phyloP scores from a whole-genome alignment of 2,329 filamentous ascomycete genomes.

The Ophiostoma ulmi region DNA sequence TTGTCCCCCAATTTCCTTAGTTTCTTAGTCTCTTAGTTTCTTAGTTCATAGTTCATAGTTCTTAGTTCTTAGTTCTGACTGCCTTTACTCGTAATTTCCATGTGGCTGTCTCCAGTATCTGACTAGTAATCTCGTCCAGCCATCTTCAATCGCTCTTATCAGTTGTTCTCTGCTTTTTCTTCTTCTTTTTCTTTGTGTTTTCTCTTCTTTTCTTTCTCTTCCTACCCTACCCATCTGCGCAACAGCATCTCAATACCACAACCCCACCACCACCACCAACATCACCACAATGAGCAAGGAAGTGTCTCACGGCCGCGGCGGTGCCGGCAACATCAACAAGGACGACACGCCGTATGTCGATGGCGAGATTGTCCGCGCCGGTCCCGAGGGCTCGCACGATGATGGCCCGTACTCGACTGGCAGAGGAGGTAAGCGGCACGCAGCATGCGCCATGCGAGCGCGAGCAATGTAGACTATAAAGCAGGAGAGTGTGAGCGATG shows the following conservation, averaged over 20 bases:
- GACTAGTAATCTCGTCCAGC: not conserved
- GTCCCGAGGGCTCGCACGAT: constrained; percentile 50
- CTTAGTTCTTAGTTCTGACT: not conserved
- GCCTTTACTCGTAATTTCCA: not conserved
- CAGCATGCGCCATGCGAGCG: not conserved
- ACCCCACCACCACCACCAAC: not conserved
- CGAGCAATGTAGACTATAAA: no score
- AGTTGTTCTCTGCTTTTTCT: not conserved
- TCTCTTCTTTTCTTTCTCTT: constrained; percentile 2
- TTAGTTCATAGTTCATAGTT: not conserved
- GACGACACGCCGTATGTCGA: constrained; percentile 58
- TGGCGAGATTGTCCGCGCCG: constrained; percentile 55
- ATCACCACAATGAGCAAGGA: constrained; percentile 33
- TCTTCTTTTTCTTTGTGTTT: constrained; percentile 21
- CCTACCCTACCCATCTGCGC: not conserved
- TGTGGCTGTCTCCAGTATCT: not conserved
- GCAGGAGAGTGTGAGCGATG: no score
- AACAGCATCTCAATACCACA: not conserved
- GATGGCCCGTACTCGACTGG: constrained; percentile 56
- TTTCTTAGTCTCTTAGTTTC: not conserved
- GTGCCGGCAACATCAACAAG: constrained; percentile 56
- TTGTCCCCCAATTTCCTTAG: no score
- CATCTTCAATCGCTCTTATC: not conserved
- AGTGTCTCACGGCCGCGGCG: constrained; percentile 57
- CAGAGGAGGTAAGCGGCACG: constrained; percentile 47